Conservation (phyloP, 345 rosid species). For the Arabidopsis arenosa region DNA sequence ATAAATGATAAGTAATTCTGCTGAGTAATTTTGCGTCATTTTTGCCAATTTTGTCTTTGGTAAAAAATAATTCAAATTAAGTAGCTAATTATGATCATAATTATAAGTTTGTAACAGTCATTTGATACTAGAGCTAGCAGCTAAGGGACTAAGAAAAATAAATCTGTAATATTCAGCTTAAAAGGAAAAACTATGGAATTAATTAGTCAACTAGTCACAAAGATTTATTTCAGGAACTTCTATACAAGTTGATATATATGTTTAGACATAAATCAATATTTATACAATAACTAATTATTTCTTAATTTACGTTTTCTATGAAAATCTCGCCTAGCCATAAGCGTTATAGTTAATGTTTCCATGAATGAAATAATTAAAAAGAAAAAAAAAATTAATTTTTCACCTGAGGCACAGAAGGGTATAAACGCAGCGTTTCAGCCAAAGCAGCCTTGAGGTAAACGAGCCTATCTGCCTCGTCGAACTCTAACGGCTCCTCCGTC, state of each 20-base stretch:
- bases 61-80: conserved; percentile 20
- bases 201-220: conserved; percentile 25
- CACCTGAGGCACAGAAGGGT: conserved; percentile 85
- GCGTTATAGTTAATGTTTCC: conserved; percentile 15
- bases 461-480: conserved; percentile 81
- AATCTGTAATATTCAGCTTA: conserved; percentile 12
- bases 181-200: neutral
- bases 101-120: conserved; percentile 17
- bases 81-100: neutral
- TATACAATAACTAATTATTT: neutral
- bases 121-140: conserved; percentile 31
- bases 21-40: conserved; percentile 15
- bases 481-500: conserved; percentile 71
- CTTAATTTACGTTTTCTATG: neutral
- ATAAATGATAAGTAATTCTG: conserved; percentile 4
- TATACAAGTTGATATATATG: neutral
- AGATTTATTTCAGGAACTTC: conserved; percentile 21
- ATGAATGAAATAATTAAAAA: neutral
- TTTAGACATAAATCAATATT: neutral
- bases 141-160: neutral
- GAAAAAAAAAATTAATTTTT: neutral
- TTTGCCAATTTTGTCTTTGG: conserved; percentile 8
- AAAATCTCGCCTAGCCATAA: conserved; percentile 2
- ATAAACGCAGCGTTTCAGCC: conserved; percentile 85
- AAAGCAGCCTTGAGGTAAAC: conserved; percentile 84